Evolutionary conservation across 306 rosid genomes (phyloP).

Genomic region (Gastrolobium bilobum): DNA sequence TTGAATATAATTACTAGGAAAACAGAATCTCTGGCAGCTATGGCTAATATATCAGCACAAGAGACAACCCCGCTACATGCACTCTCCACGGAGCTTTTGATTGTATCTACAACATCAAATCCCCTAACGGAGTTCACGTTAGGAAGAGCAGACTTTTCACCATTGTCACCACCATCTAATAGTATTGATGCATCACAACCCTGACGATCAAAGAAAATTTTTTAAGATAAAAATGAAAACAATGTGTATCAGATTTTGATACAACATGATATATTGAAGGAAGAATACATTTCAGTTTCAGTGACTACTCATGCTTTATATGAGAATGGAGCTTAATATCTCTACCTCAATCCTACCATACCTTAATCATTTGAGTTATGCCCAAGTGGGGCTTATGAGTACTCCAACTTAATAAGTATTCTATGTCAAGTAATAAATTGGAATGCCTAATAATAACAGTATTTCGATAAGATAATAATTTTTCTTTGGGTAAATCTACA

Average conservation of each 20-base stretch:
- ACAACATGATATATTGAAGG: too few relatives aligned
- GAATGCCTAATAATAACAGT: too few relatives aligned
- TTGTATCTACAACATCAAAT: constrained; percentile 77
- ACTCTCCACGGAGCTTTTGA: constrained; percentile 83
- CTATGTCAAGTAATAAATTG: too few relatives aligned
- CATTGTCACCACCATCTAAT: constrained; percentile 64
- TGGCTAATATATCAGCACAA: constrained; percentile 84
- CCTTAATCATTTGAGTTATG: background rate
- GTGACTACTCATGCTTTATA: background rate
- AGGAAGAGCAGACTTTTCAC: constrained; percentile 74
- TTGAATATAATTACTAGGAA: constrained; percentile 59
- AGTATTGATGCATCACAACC: constrained; percentile 92
- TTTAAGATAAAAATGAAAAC: background rate
- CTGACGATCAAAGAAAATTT: constrained; percentile 43
- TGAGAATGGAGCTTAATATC: background rate
- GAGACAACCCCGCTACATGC: constrained; percentile 83
- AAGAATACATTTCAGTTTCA: background rate
- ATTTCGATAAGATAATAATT: too few relatives aligned
- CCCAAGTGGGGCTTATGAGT: too few relatives aligned
- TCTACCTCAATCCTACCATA: background rate
- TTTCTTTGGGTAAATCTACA: background rate
- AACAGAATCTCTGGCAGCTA: constrained; percentile 90
- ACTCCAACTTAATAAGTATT: too few relatives aligned
- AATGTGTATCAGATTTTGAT: background rate
- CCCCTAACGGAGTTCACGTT: constrained; percentile 83